Evolutionary conservation across 2,329 filamentous ascomycete species (phyloP), one percentile per base, ranked within the genome.

Genomic region (Diaporthe ampelina): DNA sequence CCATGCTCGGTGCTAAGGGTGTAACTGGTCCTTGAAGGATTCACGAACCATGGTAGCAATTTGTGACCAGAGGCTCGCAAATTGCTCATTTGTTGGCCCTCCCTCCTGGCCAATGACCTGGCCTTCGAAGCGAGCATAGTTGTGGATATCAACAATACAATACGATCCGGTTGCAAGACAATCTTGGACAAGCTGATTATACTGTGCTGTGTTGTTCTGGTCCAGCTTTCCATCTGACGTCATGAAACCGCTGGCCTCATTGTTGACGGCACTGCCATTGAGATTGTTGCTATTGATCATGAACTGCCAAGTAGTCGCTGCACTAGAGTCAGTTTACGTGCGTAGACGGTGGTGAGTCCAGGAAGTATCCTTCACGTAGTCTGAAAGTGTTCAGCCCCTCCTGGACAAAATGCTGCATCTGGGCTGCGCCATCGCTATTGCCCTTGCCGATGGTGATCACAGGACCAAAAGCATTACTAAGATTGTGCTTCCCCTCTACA

Each of bases 31-130:
- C 13, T 52, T 15, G 19, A 26, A 52, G 63, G 6, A n/a, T 32
- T 11, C 26, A 26, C 45, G 24, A 52, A 67, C 63, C 79, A 90
- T 89, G 1, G 82, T 84, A 1, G 92, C 91, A 6, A 91, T 81
- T 74, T 88, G 84, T 1, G 79, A 81, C 92, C 92, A 94, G 7
- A 93, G 81, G 56, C 82, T 83, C 4, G 86, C 88, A 77, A 93
- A 98, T 19, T 90, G 82, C 13, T 86, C 88, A 79, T 93, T 87
- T 0, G 86, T 87, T 0, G 91, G 91, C 0, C 91, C 91, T 29
- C 91, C 91, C 79, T 93, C 91, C 79, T 93, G 91, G 1, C 91
- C 92, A 73, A 94, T 88, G 76, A 94, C 90, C 3, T 82, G 81
- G 19, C 88, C 88, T 77, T 93, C 88, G 86, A 89, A 93, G 63